These are phyloP conservation scores for Hymenoscyphus salicellus DNA, from an alignment of 2,329 filamentous ascomycete species.

Conservation along the genomic window DNA sequence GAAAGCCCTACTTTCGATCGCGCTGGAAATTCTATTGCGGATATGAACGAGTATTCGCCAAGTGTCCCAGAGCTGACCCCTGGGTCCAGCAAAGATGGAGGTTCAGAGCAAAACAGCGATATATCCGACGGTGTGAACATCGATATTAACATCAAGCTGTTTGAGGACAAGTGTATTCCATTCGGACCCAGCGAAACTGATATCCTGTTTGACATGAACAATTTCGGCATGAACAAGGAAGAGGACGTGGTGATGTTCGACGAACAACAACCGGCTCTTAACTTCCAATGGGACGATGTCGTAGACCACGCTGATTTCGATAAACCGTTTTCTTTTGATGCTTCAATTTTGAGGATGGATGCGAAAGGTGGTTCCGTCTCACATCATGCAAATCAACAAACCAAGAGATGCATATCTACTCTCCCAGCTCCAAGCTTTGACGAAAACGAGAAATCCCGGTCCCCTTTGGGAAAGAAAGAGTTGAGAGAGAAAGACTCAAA, in stretches of 20 bases:
- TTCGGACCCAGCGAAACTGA: constrained; percentile 44
- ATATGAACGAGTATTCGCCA: no score
- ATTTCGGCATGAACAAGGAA: constrained; percentile 32
- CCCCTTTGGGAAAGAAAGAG: no score
- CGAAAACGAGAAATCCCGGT: no score
- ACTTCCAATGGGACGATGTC: constrained; percentile 49
- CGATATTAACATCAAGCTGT: constrained; percentile 48
- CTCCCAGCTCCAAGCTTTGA: no score
- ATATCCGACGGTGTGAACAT: constrained; percentile 54
- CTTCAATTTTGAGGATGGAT: constrained; percentile 44
- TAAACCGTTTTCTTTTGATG: constrained; percentile 54
- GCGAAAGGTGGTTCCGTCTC: constrained; percentile 16
- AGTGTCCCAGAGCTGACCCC: no score
- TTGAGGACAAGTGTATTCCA: constrained; percentile 44
- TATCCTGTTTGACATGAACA: constrained; percentile 44
- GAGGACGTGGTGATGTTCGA: constrained; percentile 32
- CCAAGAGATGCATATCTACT: no score
- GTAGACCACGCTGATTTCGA: constrained; percentile 44
- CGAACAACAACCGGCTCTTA: constrained; percentile 27
- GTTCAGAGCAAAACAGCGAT: constrained; percentile 61
- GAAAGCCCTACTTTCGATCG: no score
- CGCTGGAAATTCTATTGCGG: no score
- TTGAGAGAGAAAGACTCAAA: no score
- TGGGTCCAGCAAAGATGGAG: constrained; percentile 55
- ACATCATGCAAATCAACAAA: no score